Evolutionary conservation across 345 rosid species (phyloP), one percentile per base, ranked within the genome.

Genomic region (Cardamine chenopodiifolia): DNA sequence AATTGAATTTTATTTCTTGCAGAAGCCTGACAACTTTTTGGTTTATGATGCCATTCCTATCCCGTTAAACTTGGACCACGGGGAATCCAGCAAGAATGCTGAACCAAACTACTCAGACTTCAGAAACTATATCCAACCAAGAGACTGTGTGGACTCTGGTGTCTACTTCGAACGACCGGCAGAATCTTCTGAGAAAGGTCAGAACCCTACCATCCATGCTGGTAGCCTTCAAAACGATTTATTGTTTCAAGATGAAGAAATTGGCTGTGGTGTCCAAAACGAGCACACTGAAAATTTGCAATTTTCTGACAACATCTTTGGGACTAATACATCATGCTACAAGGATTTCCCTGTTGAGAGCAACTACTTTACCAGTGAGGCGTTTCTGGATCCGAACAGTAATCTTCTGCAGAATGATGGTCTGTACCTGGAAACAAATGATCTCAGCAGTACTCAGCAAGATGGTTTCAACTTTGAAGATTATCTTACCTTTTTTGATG

Each of bases 401-500:
- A 53, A 76, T 78, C 79, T 71, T 81, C 78, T 76, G 48, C 74
- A 66, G 12, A 79, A 61, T 44, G 91, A 90, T 71, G 91, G 78
- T 17, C 60, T 83, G 37, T 90, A 73, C 82, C 73, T 90, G 32
- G 92, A 89, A 71, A 82, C 93, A 29, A 82, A 86, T 71, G 97
- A 95, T 80, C 93, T 91, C 68, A 79, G 84, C 44, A 80, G 73
- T 73, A 62, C 78, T 8, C 87, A 82, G 75, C 76, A 79, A 34
- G 83, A 84, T 55, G 83, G 72, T 72, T 89, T 89, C 68, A 72
- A 84, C 77, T 55, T 82, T 70, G 97, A 85, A 12, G 97, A 95
- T 47, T 95, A 85, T 66, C 87, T 95, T 54, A 85, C 79, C 50
- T 88, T 87, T 81, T 82, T 72, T 32, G 94, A 90, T 81, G 88